Base-by-base conservation (phyloP, 1,139 yeast species). In the Scheffersomyces titani region DNA sequence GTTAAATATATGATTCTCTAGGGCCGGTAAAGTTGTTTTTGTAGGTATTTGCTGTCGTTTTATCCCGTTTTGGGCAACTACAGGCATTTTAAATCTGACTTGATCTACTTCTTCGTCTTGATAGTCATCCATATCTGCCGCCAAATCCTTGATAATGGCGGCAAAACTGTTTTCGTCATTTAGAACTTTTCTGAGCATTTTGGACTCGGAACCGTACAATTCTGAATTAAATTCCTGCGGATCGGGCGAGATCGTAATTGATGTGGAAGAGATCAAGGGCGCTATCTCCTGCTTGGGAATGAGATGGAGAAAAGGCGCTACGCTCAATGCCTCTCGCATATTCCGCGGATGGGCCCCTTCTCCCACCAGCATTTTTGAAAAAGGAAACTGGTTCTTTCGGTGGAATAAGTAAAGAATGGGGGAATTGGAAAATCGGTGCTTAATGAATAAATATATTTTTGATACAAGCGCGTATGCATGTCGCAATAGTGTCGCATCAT, bases 241-340 rank as follows among this genome's bases (percentile, higher is more conserved):
- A 49, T 59, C 60, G 3, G 64, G 64, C 3, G 47, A 40, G 6
- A 48, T 53, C 3, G 56, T 50, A 3, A 57, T 24, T 7, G 59
- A 53, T 19, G 52, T 52, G 6, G 67, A 51, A 0, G 66, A 55
- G 44, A 70, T 56, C 19, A 70, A 57, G 0, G 73, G 68, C 1
- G 70, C 70, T 6, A 72, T 44, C 40, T 65, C 70, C 52, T 73
- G 77, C 22, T 64, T 69, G 6, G 78, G 78, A 16, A 74, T 57
- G 18, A 74, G 61, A 55, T 72, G 75, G 19, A 66, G 57, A 18
- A 75, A 57, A 3, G 79, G 79, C 11, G 72, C 67, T 5, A 69
- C 64, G 19, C 70, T 61, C 50, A 73, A 61, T 19, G 72, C 71
- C 53, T 70, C 71, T 44, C 59, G 62, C 19, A 72, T 53, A 53